Evolutionary conservation across 2,329 filamentous ascomycete species (phyloP), one percentile per base, ranked within the genome.

Genomic region (Botrytis porri): DNA sequence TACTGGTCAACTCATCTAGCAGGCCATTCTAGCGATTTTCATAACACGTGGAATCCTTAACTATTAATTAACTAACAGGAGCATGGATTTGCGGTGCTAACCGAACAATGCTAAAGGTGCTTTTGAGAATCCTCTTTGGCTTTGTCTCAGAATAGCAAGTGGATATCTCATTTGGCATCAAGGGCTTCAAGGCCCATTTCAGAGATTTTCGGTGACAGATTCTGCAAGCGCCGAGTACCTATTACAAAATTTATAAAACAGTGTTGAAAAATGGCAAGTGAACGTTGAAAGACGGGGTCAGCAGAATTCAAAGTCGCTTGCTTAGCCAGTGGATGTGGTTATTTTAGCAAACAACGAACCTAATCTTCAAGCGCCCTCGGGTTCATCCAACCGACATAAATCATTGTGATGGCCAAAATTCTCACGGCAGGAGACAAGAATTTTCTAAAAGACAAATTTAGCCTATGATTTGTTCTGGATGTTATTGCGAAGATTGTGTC

Each of bases 81-180:
- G 45, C 64, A 67, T 67, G 22, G 64, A 39, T 66, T 63, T 43
- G 16, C 37, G 39, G 63, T n/a, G 32, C 35, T 67, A 67, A 32
- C 64, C 64, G 48, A 67, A 57, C 35, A 29, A 54, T 67, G 45
- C 64, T 37, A 57, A 54, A 57, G 18, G 35, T 39, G 25, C 35
- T 37, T 18, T 57, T 39, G 25, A 54, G 45, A 67, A 54, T 67
- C 64, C 32, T 67, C 64, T 67, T 54, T 67, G 45, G 64, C 64
- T 37, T 29, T 54, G 64, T 67, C 64, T 67, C 45, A 67, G 64
- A 66, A 51, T 66, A 48, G 35, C 39, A 57, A 57, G 64, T 67
- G 64, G 64, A 57, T 39, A 39, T 67, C 48, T 67, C 48, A 67
- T 67, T 25, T 54, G 16, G 45, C 35, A 67, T 67, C 48, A 65